These are phyloP conservation scores for Discostella pseudostelligera DNA, from an alignment of 108 stramenopile genomes.

Conservation along the genomic window DNA sequence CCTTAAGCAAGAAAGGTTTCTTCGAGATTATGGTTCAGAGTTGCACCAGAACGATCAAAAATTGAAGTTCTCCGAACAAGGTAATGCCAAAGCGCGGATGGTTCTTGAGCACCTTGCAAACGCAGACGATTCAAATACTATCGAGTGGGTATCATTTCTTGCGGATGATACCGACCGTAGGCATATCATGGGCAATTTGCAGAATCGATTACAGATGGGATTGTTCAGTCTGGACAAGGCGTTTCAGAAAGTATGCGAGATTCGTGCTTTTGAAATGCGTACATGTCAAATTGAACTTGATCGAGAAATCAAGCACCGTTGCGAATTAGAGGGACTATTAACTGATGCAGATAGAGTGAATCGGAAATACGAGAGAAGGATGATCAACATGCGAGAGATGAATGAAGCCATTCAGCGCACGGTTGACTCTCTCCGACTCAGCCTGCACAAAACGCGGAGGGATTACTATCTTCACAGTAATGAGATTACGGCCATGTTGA, in stretches of 20 bases:
- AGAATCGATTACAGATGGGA: slow-evolving; percentile 45
- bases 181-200: slow-evolving; percentile 36
- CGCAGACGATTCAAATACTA: slow-evolving; percentile 29
- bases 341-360: slow-evolving; percentile 12
- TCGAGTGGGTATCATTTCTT: slow-evolving; percentile 36
- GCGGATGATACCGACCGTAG: slow-evolving; percentile 32
- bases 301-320: slow-evolving; percentile 17
- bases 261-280: slow-evolving; percentile 17
- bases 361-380: slow-evolving; percentile 39
- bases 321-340: slow-evolving; percentile 27
- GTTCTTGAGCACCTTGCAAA: slow-evolving; percentile 24
- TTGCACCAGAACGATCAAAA: slow-evolving; percentile 21
- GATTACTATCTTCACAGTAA: slow-evolving; percentile 17
- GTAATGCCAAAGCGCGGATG: slow-evolving; percentile 33
- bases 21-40: slow-evolving; percentile 27
- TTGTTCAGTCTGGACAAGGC: slow-evolving; percentile 40
- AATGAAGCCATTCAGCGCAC: slow-evolving; percentile 16
- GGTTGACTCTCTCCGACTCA: slow-evolving; percentile 16
- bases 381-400: slow-evolving; percentile 28
- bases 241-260: slow-evolving; percentile 29
- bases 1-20: slow-evolving; percentile 35
- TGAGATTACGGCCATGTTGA: slow-evolving; percentile 15
- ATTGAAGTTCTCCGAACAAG: slow-evolving; percentile 10
- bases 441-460: slow-evolving; percentile 12
- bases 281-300: slow-evolving; percentile 26